Base-by-base conservation (phyloP, 805 yeast species). In the Kodamaea jinghongensis region DNA sequence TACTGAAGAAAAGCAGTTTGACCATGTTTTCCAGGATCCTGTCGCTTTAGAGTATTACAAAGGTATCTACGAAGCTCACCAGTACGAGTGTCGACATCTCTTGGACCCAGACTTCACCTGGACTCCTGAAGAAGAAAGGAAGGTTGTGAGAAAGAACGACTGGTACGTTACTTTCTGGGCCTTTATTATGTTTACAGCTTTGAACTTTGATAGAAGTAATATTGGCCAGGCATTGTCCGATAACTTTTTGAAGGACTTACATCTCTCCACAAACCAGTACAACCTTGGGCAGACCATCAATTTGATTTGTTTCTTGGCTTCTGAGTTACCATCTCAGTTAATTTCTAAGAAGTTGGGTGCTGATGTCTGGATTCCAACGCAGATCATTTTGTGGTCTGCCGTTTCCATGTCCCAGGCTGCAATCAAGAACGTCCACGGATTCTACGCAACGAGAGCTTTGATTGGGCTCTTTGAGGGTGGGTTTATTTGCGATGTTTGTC, bases 21-120 rank as follows among this genome's bases (percentile, higher is more conserved):
- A 36, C 12, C 39, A 45, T 29, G 38, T 45, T n/a, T 46, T 46
- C 27, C 33, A 36, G 10, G 77, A 79, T 47, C 78, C 78, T 1
- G 59, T 48, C 3, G 65, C 71, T 1, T 79, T 75, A 2, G 67
- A 65, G 25, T 56, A 70, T 49, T 79, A 75, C 52, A 47, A 58
- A 3, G 49, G 59, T 0, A 30, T 77, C 5, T 79, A 79, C 48
- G 78, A 77, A 31, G 47, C 55, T 2, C 54, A 76, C 2, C 35
- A 71, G 8, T 81, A 81, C 50, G 86, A 81, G 51, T 73, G 83
- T 44, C 63, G 75, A 12, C 60, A 65, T 27, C 65, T 65, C 11
- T 75, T 81, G 49, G 86, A 83, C 52, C 83, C 86, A 1, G 63
- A 65, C 0, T 68, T 79, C 31, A 64, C 66, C 9, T 56, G 61